A percentile compares a stretch with the other conserved stretches of the same genome.
phyloP scores from a whole-genome alignment of 179 eudicot species.

The Silene coronaria region DNA sequence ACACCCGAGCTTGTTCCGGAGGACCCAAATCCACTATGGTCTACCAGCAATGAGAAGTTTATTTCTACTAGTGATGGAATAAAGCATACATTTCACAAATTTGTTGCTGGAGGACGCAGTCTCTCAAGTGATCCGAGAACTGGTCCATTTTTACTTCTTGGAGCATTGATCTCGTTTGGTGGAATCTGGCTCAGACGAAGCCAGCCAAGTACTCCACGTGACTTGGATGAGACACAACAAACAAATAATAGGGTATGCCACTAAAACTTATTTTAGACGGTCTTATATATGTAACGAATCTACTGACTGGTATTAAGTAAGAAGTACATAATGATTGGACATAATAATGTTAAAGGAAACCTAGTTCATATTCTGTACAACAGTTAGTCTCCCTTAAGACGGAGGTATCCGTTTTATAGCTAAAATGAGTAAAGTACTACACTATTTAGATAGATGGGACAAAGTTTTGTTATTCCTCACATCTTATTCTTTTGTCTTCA shows the following conservation, averaged over 20 bases:
- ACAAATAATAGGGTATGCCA: slow-evolving; percentile 14
- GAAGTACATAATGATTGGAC: neutral
- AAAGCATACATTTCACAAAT: slow-evolving; percentile 35
- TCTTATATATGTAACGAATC: neutral
- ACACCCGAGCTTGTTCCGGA: slow-evolving; percentile 80
- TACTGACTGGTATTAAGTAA: neutral
- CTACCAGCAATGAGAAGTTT: slow-evolving; percentile 45
- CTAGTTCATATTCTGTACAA: too few species aligned
- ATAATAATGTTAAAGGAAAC: too few species aligned
- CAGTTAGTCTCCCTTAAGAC: too few species aligned
- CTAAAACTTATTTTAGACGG: neutral
- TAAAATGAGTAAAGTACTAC: too few species aligned
- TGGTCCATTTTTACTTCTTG: slow-evolving; percentile 74
- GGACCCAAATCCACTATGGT: slow-evolving; percentile 60
- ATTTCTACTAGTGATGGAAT: slow-evolving; percentile 43
- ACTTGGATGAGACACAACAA: slow-evolving; percentile 29
- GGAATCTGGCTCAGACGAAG: slow-evolving; percentile 56
- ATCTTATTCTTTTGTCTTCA: too few species aligned
- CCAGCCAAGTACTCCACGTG: slow-evolving; percentile 34
- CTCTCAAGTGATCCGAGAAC: slow-evolving; percentile 55
- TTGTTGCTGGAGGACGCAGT: slow-evolving; percentile 27
- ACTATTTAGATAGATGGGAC: too few species aligned
- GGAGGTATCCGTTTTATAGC: too few species aligned
- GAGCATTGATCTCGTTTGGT: slow-evolving; percentile 62
- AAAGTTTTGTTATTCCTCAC: too few species aligned